These are phyloP conservation scores for Emmonsiellopsis sp. DNA, from an alignment of 2,329 filamentous ascomycete genomes.

Conservation along the genomic window DNA sequence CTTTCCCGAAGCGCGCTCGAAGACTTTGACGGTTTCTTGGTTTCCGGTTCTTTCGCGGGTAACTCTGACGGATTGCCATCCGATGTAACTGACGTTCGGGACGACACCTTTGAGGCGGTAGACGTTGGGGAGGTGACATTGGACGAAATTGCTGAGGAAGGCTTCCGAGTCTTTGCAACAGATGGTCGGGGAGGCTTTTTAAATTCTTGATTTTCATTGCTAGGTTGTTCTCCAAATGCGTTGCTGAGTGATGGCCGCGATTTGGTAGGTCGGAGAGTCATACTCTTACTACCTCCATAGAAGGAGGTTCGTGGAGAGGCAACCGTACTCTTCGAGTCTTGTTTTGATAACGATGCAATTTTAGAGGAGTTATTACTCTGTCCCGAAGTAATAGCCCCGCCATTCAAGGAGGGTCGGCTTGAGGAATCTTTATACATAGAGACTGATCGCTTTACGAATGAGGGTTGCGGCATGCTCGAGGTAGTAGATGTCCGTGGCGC, in stretches of 20 bases:
- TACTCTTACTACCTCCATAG: conserved; percentile 39
- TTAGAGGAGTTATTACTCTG: background rate
- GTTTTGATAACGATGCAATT: background rate
- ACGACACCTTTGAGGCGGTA: conserved; percentile 21
- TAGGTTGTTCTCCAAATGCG: conserved; percentile 47
- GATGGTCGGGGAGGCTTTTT: conserved; percentile 33
- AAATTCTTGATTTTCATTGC: conserved; percentile 18
- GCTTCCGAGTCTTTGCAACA: conserved; percentile 28
- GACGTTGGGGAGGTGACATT: conserved; percentile 23
- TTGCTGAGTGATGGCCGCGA: conserved; percentile 45
- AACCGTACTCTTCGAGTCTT: conserved; percentile 1
- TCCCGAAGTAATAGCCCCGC: background rate
- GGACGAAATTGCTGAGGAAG: conserved; percentile 21
- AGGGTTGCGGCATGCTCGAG: conserved; percentile 13
- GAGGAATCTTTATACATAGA: conserved; percentile 1
- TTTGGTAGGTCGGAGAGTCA: conserved; percentile 35
- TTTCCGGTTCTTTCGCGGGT: conserved; percentile 20
- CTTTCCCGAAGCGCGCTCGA: conserved; percentile 77
- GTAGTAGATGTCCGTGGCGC: conserved; percentile 20
- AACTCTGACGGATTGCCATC: conserved; percentile 22
- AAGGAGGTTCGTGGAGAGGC: background rate
- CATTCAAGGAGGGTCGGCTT: conserved; percentile 8
- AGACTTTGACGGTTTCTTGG: conserved; percentile 51
- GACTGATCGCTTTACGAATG: conserved; percentile 10
- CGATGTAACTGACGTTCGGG: conserved; percentile 19